Conservation (phyloP, 2,329 filamentous ascomycete species). For the Epichloe typhina region DNA sequence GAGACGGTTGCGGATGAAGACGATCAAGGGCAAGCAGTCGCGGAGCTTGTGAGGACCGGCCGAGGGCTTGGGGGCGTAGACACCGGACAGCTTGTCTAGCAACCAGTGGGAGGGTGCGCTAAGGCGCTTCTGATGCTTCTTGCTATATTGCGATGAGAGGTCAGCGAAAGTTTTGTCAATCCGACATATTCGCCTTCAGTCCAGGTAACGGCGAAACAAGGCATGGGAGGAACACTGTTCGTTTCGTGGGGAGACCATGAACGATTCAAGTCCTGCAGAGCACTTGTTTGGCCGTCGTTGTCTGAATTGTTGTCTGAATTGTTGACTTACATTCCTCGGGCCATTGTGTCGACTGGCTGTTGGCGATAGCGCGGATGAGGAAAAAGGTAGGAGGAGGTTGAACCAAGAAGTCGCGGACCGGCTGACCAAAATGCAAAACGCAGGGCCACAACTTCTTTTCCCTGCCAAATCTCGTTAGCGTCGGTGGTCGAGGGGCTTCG, state of each 20-base stretch:
- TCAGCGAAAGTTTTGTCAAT: neutral
- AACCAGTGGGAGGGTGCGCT: slow-evolving; percentile 99
- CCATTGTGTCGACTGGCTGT: slow-evolving; percentile 41
- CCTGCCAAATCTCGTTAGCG: slow-evolving; percentile 10
- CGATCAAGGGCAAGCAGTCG: slow-evolving; percentile 96
- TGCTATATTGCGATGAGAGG: slow-evolving; percentile 38
- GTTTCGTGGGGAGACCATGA: neutral
- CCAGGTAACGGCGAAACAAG: too few relatives aligned
- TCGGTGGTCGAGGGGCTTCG: slow-evolving; percentile 17
- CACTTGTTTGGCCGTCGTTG: too few relatives aligned
- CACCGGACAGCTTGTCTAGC: slow-evolving; percentile 96
- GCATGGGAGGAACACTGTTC: too few relatives aligned
- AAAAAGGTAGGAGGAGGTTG: slow-evolving; percentile 13
- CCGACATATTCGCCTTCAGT: too few relatives aligned
- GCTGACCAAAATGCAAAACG: slow-evolving; percentile 12
- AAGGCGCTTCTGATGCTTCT: slow-evolving; percentile 99
- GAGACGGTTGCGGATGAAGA: slow-evolving; percentile 93
- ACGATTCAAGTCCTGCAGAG: neutral
- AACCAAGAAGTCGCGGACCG: slow-evolving; percentile 12
- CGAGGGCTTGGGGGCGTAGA: slow-evolving; percentile 58
- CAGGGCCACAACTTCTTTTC: slow-evolving; percentile 18
- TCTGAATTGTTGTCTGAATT: neutral
- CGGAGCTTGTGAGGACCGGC: slow-evolving; percentile 97
- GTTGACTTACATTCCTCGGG: slow-evolving; percentile 46
- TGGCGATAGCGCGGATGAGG: slow-evolving; percentile 24